Evolutionary conservation across 2,329 filamentous ascomycete genomes (phyloP).

Genomic region (Ceratocystis colombiana): DNA sequence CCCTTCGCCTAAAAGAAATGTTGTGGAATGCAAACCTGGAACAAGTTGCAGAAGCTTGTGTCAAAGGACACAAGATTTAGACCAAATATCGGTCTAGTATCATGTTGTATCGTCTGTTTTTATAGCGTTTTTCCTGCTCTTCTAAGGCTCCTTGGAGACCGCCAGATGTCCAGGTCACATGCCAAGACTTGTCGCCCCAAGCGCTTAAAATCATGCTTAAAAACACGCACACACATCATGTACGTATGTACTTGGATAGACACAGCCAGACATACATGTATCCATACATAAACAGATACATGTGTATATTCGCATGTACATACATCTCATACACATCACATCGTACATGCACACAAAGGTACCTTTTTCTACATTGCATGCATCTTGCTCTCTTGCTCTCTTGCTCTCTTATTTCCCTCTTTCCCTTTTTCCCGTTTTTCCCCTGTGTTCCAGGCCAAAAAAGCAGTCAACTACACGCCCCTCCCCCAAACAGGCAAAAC

Average conservation of each 20-base stretch:
- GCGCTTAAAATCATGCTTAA: slow-evolving; percentile 46
- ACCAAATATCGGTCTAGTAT: slow-evolving; percentile 1
- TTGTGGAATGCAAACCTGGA: slow-evolving; percentile 15
- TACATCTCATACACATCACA: neutral
- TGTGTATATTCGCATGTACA: neutral
- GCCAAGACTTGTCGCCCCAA: slow-evolving; percentile 39
- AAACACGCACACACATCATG: slow-evolving; percentile 26
- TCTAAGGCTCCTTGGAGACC: neutral
- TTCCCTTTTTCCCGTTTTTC: neutral
- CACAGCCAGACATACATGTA: neutral
- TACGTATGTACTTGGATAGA: neutral
- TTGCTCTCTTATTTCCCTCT: neutral
- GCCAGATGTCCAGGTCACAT: slow-evolving; percentile 24
- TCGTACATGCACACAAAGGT: slow-evolving; percentile 1
- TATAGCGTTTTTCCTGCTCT: neutral
- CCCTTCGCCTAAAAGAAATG: slow-evolving; percentile 8
- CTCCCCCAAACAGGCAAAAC: slow-evolving; percentile 1
- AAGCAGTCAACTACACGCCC: neutral
- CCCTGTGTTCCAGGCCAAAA: neutral
- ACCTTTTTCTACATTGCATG: neutral
- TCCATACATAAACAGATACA: neutral
- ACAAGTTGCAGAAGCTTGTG: slow-evolving; percentile 9
- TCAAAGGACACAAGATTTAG: slow-evolving; percentile 4
- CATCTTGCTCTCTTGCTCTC: neutral
- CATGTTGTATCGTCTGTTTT: slow-evolving; percentile 14